A percentile compares a stretch with the other conserved stretches of the same genome.
Evolutionary conservation across 139 green algal species (phyloP).

Genomic region (Asterochloris erici): DNA sequence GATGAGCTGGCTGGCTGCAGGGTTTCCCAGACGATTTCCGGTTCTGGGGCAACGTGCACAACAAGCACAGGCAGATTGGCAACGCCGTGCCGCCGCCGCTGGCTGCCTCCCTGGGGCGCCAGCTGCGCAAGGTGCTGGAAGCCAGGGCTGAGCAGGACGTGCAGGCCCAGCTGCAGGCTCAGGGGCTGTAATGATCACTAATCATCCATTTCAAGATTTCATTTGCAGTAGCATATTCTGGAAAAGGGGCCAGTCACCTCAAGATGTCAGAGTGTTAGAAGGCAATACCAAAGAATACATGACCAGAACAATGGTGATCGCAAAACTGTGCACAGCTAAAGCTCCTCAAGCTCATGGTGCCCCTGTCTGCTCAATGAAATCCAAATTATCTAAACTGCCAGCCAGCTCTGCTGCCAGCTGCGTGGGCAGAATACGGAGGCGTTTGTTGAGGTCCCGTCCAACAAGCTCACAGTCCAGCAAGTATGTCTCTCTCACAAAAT

Average conservation of each 20-base stretch:
- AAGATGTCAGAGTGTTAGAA: no score
- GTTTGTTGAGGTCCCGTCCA: not conserved
- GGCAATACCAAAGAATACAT: no score
- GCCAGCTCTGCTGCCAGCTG: not conserved
- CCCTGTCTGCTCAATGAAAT: no score
- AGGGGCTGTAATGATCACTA: not conserved
- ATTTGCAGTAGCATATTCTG: no score
- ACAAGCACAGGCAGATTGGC: slow-evolving; percentile 83
- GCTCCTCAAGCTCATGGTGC: no score
- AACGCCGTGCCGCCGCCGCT: slow-evolving; percentile 90
- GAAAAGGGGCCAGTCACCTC: no score
- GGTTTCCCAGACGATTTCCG: slow-evolving; percentile 84
- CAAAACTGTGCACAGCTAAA: no score
- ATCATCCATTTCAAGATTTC: no score
- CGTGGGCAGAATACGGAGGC: not conserved
- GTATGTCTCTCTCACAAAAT: not conserved
- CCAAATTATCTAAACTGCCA: no score
- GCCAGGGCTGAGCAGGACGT: slow-evolving; percentile 7
- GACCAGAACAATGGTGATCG: no score
- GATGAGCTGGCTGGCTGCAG: slow-evolving; percentile 26
- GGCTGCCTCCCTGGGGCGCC: slow-evolving; percentile 70
- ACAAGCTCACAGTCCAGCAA: not conserved
- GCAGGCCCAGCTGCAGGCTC: slow-evolving; percentile 20
- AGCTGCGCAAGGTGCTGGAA: slow-evolving; percentile 66
- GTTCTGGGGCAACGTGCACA: slow-evolving; percentile 83